Conservation (phyloP, 1,284 basidiomycete species). For the Puccinia coronata region DNA sequence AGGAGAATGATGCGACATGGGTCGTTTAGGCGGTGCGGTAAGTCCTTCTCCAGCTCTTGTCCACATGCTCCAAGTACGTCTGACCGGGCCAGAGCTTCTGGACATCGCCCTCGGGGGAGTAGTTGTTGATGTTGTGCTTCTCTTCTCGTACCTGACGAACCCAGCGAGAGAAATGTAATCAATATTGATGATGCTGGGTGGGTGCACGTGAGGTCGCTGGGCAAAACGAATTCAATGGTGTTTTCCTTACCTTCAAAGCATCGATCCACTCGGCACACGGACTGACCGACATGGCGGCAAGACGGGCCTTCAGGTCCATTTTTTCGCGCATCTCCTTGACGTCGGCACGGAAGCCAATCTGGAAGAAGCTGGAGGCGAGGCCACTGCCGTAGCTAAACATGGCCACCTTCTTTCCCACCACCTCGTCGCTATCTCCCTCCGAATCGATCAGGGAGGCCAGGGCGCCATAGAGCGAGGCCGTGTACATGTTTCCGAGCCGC, state of each 20-base stretch:
- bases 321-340: conserved; percentile 76
- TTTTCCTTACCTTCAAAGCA: conserved; percentile 67
- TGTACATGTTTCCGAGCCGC: conserved; percentile 97
- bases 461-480: conserved; percentile 92
- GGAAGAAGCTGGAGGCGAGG: conserved; percentile 87
- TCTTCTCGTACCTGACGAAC: conserved; percentile 65
- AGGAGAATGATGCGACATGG: too few species aligned
- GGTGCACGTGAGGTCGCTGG: too few species aligned
- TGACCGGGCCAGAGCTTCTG: conserved; percentile 91
- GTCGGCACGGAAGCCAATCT: conserved; percentile 79
- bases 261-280: conserved; percentile 82
- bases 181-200: too few species aligned
- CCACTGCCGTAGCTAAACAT: conserved; percentile 95
- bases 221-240: background rate
- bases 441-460: conserved; percentile 77
- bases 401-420: conserved; percentile 77
- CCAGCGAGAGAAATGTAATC: background rate
- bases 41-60: conserved; percentile 87
- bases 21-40: conserved; percentile 62
- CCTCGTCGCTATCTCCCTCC: conserved; percentile 66
- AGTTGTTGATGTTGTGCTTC: conserved; percentile 89
- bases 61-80: conserved; percentile 90
- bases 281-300: conserved; percentile 84
- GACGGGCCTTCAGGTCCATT: conserved; percentile 74
- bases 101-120: conserved; percentile 79